Base-by-base conservation (phyloP, 1,284 basidiomycete species). In the Ceratobasidium sp. region DNA sequence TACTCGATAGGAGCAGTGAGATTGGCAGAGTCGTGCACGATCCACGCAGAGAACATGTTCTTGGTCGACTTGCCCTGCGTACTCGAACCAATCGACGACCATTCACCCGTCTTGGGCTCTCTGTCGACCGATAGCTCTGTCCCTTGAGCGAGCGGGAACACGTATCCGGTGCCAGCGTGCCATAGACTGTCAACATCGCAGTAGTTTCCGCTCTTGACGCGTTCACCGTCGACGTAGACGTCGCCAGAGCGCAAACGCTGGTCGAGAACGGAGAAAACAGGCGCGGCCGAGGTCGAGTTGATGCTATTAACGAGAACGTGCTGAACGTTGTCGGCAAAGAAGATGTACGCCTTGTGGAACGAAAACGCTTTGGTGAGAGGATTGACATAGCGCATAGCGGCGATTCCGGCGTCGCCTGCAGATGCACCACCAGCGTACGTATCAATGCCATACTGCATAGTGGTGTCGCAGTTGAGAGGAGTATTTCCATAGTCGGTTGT, bases 281-380 rank as follows among this genome's bases (percentile, higher is more conserved):
- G 87, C 6, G 81, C 79, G 59, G 87, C 84, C 73, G 86, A 86
- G 10, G 83, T 83, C 10, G 89, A 89, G 23, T 83, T 82, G 75
- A 91, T 83, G 70, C 84, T 84, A 27, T 89, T 86, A 35, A 92
- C 83, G 86, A 90, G 90, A 80, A 93, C 89, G 80, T 89, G 88
- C 81, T 91, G 88, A 52, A 90, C 85, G 81, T 90, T 88, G 80
- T 88, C 85, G 70, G 90, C 87, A 78, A 94, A 86, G 88, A 91
- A 93, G 85, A 93, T 92, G 89, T 90, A 92, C 0, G 89, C 88
- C 83, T 93, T 93, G 81, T 91, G 89, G 87, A 89, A 94, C 77
- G 84, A 83, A 59, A 93, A 82, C 2, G 87, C 82, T 20, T 84
- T 81, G 6, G 90, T 91, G 64, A 85, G 78, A 1, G 92, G 91